Evolutionary conservation across 805 yeast species (phyloP).

Genomic region (Candida railenensis): DNA sequence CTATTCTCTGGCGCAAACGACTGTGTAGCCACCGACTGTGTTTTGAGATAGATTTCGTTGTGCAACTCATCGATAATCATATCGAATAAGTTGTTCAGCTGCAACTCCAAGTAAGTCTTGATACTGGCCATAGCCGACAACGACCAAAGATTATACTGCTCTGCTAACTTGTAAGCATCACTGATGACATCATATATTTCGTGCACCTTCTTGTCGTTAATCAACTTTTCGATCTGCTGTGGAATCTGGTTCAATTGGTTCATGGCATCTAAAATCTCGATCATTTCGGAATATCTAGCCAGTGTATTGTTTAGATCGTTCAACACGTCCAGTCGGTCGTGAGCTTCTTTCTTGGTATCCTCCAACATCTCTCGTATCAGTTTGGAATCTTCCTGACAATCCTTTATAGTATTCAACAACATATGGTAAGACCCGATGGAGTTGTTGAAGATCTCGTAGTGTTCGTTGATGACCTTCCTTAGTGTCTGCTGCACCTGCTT

Average conservation of each 20-base stretch:
- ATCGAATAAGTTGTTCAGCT: slow-evolving; percentile 62
- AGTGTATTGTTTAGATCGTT: slow-evolving; percentile 66
- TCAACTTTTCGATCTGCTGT: slow-evolving; percentile 58
- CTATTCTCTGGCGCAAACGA: slow-evolving; percentile 6
- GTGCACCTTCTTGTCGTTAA: slow-evolving; percentile 69
- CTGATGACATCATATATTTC: slow-evolving; percentile 59
- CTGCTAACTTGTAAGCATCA: slow-evolving; percentile 43
- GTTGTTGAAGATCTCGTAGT: slow-evolving; percentile 80
- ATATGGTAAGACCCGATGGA: slow-evolving; percentile 82
- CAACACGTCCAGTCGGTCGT: slow-evolving; percentile 54
- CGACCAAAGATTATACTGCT: slow-evolving; percentile 54
- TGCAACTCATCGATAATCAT: slow-evolving; percentile 76
- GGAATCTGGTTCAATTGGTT: slow-evolving; percentile 60
- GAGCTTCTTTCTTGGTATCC: slow-evolving; percentile 49
- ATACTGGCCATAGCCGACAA: slow-evolving; percentile 53
- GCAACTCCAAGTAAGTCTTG: slow-evolving; percentile 52
- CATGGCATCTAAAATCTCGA: slow-evolving; percentile 68
- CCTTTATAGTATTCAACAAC: slow-evolving; percentile 59
- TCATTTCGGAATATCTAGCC: slow-evolving; percentile 60
- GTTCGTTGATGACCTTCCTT: slow-evolving; percentile 71
- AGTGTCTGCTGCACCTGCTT: slow-evolving; percentile 56
- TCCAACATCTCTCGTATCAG: slow-evolving; percentile 49
- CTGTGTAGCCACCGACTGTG: slow-evolving; percentile 2
- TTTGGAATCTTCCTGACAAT: slow-evolving; percentile 60
- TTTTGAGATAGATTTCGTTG: slow-evolving; percentile 62